These are phyloP conservation scores for Sechiopsis laciniata DNA, from an alignment of 306 rosid genomes.

Conservation along the genomic window DNA sequence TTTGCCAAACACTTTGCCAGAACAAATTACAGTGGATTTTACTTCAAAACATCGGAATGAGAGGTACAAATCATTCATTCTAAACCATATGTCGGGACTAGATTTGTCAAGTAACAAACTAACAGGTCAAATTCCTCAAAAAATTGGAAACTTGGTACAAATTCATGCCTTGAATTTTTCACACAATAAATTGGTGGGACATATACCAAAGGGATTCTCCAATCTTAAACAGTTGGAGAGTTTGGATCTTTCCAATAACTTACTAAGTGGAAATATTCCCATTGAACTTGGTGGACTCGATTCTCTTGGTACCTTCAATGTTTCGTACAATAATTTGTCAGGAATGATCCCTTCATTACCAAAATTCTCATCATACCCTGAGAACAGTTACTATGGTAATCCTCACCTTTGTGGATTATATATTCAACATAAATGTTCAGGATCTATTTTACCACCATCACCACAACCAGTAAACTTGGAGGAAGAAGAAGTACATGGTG, in stretches of 20 bases:
- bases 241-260: not conserved
- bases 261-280: conserved; percentile 9
- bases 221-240: not conserved
- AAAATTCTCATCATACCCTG: not conserved
- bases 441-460: too few species aligned
- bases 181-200: not conserved
- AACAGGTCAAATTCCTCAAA: not conserved
- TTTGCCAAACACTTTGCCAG: too few species aligned
- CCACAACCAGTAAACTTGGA: too few species aligned
- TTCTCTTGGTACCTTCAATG: not conserved
- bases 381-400: conserved; percentile 1
- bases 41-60: too few species aligned
- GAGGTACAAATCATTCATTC: too few species aligned
- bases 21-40: too few species aligned
- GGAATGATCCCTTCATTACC: not conserved
- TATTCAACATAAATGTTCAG: too few species aligned
- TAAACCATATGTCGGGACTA: not conserved
- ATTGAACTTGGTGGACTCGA: not conserved
- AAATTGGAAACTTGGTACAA: not conserved
- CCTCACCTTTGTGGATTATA: not conserved
- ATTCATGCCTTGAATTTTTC: conserved; percentile 21
- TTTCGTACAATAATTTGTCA: conserved; percentile 18
- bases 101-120: conserved; percentile 13
- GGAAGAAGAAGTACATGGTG: not conserved
- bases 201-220: not conserved